Percentiles rank a stretch among this genome's conserved stretches.
These are phyloP conservation scores for Myrica gale DNA, from an alignment of 306 rosid species.

Conservation along the genomic window DNA sequence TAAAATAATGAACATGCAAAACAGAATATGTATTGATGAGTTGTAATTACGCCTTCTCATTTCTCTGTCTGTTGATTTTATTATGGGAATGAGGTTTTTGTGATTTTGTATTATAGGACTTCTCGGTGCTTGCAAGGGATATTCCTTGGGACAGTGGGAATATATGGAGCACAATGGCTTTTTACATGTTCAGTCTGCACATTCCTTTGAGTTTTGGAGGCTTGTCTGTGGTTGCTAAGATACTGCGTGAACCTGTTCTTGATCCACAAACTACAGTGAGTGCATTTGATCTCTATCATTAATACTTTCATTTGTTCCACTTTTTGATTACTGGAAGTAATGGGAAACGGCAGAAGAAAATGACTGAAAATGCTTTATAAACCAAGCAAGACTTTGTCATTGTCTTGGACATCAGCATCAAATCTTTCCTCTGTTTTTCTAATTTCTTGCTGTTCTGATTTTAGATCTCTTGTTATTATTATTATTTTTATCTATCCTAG, in stretches of 20 bases:
- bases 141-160: constrained; percentile 59
- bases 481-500: neutral
- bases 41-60: neutral
- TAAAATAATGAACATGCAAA: neutral
- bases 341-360: neutral
- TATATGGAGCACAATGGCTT: constrained; percentile 63
- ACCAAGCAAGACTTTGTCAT: neutral
- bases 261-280: constrained; percentile 68
- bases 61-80: neutral
- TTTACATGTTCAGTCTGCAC: constrained; percentile 69
- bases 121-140: constrained; percentile 51
- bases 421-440: neutral
- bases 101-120: constrained; percentile 42
- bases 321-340: constrained; percentile 3
- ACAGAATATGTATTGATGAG: too few relatives aligned
- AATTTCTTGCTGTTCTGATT: neutral
- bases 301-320: neutral
- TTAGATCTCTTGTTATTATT: neutral
- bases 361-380: constrained; percentile 5
- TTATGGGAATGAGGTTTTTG: constrained; percentile 1
- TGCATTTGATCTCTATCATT: neutral
- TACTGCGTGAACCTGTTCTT: constrained; percentile 48
- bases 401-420: neutral
- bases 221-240: constrained; percentile 53
- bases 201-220: constrained; percentile 89